Conservation (phyloP, 108 stramenopile genomes). For the Cyclostephanos invisitatus region DNA sequence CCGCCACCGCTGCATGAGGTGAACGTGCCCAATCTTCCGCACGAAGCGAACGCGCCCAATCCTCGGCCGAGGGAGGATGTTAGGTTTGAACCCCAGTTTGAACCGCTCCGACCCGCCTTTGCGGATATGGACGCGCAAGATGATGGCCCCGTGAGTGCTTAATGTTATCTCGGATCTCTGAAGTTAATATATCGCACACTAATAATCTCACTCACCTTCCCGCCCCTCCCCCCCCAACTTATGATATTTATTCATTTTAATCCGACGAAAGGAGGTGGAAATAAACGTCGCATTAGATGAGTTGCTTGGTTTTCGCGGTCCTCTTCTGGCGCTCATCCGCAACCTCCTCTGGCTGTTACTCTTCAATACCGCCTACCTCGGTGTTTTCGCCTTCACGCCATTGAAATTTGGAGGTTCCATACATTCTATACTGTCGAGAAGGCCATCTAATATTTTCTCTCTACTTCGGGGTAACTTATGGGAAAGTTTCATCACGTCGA, state of each 20-base stretch:
- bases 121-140: slow-evolving; percentile 51
- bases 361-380: slow-evolving; percentile 93
- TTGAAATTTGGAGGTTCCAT: slow-evolving; percentile 60
- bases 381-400: slow-evolving; percentile 87
- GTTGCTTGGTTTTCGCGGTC: slow-evolving; percentile 92
- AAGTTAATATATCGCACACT: background rate
- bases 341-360: slow-evolving; percentile 89
- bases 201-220: background rate
- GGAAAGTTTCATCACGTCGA: slow-evolving; percentile 18
- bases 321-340: slow-evolving; percentile 73
- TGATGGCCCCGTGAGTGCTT: slow-evolving; percentile 61
- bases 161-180: background rate
- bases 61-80: slow-evolving; percentile 38
- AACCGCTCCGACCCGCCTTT: slow-evolving; percentile 65
- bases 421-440: slow-evolving; percentile 18
- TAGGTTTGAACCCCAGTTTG: slow-evolving; percentile 63
- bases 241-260: background rate
- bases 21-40: background rate
- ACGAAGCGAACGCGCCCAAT: slow-evolving; percentile 9
- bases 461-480: slow-evolving; percentile 6
- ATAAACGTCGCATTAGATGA: slow-evolving; percentile 91
- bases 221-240: background rate
- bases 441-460: background rate
- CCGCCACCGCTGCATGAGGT: background rate
- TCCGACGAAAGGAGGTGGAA: slow-evolving; percentile 66